phyloP scores from a whole-genome alignment of 805 yeast species.

The Suhomyces sp. region DNA sequence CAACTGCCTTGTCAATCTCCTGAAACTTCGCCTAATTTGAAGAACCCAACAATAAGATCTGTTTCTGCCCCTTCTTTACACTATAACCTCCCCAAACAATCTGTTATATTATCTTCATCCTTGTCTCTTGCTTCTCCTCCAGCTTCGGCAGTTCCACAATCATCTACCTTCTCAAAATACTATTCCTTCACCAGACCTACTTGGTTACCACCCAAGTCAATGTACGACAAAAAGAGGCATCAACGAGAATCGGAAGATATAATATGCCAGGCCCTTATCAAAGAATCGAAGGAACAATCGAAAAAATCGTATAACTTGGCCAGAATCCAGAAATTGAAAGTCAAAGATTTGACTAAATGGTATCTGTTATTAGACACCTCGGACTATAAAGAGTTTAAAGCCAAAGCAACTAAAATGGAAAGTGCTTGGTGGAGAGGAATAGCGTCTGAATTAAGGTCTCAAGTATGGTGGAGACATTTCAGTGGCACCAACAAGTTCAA shows the following conservation, averaged over 20 bases:
- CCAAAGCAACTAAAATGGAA: slow-evolving; percentile 9
- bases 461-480: slow-evolving; percentile 46
- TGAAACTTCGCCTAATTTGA: slow-evolving; percentile 1
- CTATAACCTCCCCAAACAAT: neutral
- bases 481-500: slow-evolving; percentile 4
- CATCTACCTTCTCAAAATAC: slow-evolving; percentile 11
- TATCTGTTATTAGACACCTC: slow-evolving; percentile 9
- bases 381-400: slow-evolving; percentile 6
- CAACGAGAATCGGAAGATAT: slow-evolving; percentile 49
- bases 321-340: slow-evolving; percentile 29
- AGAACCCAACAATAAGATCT: neutral
- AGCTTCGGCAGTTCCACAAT: neutral
- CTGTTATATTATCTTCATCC: neutral
- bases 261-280: slow-evolving; percentile 38
- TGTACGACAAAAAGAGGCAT: slow-evolving; percentile 52
- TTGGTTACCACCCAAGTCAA: slow-evolving; percentile 64
- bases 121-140: slow-evolving; percentile 1
- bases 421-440: slow-evolving; percentile 25
- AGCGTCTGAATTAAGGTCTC: slow-evolving; percentile 29
- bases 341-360: slow-evolving; percentile 32
- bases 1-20: neutral
- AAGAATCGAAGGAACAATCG: slow-evolving; percentile 34
- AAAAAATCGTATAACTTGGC: slow-evolving; percentile 29
- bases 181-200: slow-evolving; percentile 57
- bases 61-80: slow-evolving; percentile 6